Conservation (phyloP, 768 basidiomycete species). For the Hygrophorus pudorinus region DNA sequence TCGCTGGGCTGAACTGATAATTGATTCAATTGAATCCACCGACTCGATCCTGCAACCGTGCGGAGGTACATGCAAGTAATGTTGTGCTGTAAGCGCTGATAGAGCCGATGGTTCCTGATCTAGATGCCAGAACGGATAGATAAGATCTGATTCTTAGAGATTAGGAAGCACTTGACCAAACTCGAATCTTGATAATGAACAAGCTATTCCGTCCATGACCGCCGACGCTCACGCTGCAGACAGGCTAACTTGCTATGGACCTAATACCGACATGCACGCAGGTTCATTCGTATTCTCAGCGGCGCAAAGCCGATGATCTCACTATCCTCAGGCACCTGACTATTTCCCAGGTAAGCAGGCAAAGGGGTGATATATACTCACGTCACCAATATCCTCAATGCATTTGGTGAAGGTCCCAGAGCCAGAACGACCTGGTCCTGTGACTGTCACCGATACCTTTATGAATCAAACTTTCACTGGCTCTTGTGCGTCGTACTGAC, state of each 20-base stretch:
- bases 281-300: neutral
- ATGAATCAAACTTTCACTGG: constrained; percentile 7
- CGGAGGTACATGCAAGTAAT: too few relatives aligned
- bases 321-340: constrained; percentile 4
- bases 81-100: too few relatives aligned
- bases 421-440: constrained; percentile 2
- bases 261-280: neutral
- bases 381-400: constrained; percentile 1
- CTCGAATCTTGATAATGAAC: neutral
- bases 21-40: too few relatives aligned
- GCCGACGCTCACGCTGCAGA: neutral
- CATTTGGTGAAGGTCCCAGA: too few relatives aligned
- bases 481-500: constrained; percentile 2
- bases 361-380: neutral
- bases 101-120: too few relatives aligned
- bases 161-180: neutral
- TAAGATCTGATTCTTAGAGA: neutral
- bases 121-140: too few relatives aligned
- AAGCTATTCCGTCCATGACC: neutral
- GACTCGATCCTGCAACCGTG: too few relatives aligned
- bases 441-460: constrained; percentile 9
- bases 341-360: neutral
- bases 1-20: too few relatives aligned
- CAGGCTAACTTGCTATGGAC: neutral
- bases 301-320: neutral